Conservation (phyloP, 768 basidiomycete genomes). For the Amanita brunnescens region DNA sequence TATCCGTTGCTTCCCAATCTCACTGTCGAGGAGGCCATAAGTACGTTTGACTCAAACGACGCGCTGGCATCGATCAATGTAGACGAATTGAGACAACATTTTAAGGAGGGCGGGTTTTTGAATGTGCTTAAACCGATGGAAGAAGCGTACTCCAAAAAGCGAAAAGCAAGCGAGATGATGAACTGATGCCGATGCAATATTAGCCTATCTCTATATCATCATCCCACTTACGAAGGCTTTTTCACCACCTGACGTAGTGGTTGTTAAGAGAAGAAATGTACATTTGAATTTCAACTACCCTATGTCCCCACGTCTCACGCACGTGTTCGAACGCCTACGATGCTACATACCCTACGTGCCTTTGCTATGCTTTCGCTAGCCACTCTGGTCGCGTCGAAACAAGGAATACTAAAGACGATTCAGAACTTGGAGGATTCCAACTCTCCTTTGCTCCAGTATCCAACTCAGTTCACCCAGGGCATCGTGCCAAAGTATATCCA, state of each 20-base stretch:
- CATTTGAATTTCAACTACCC: background rate
- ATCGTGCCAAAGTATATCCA: constrained; percentile 42
- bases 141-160: too few species aligned
- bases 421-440: constrained; percentile 23
- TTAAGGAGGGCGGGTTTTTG: too few species aligned
- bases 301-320: background rate
- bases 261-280: background rate
- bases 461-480: constrained; percentile 38
- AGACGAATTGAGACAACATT: too few species aligned
- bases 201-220: background rate
- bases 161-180: too few species aligned
- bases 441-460: constrained; percentile 32
- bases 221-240: background rate
- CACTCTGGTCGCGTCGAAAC: background rate
- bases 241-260: background rate
- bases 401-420: constrained; percentile 3
- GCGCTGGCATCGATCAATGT: background rate
- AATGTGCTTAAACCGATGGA: too few species aligned
- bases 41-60: constrained; percentile 4
- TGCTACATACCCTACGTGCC: background rate
- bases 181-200: too few species aligned
- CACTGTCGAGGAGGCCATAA: constrained; percentile 2
- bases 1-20: constrained; percentile 10
- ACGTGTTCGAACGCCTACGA: background rate
- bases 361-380: background rate